Evolutionary conservation across 352 stramenopile species (phyloP).

Genomic region (Phytophthora nicotianae): DNA sequence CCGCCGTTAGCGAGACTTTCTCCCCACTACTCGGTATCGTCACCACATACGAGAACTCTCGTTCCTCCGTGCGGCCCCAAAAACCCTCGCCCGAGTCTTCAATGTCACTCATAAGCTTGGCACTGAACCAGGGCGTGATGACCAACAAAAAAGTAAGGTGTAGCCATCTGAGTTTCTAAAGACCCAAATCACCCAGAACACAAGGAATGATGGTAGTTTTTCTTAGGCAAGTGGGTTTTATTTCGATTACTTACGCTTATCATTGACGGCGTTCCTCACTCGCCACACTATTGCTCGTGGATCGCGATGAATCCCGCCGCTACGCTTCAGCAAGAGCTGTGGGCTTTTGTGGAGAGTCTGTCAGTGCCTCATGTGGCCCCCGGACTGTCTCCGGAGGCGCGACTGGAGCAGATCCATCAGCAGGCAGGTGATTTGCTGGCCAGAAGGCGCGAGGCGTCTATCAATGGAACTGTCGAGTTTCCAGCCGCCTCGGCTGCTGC

Average conservation of each 20-base stretch:
- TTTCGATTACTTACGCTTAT: background rate
- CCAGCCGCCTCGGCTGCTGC: background rate
- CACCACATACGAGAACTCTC: slow-evolving; percentile 46
- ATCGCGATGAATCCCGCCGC: slow-evolving; percentile 24
- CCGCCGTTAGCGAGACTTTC: slow-evolving; percentile 32
- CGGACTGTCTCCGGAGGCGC: slow-evolving; percentile 10
- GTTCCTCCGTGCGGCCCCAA: slow-evolving; percentile 41
- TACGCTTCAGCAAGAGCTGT: slow-evolving; percentile 43
- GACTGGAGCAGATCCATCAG: slow-evolving; percentile 40
- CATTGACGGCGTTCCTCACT: slow-evolving; percentile 7
- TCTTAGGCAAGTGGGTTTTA: background rate
- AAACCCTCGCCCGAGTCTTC: slow-evolving; percentile 24
- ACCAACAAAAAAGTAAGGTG: slow-evolving; percentile 15
- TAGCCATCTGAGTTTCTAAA: slow-evolving; percentile 13
- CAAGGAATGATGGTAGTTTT: slow-evolving; percentile 19
- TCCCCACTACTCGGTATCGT: background rate
- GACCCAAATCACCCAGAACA: background rate
- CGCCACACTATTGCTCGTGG: background rate
- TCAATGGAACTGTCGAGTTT: slow-evolving; percentile 18
- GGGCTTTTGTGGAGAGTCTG: slow-evolving; percentile 55
- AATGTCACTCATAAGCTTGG: slow-evolving; percentile 23
- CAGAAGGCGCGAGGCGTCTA: slow-evolving; percentile 14
- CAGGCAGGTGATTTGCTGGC: slow-evolving; percentile 44
- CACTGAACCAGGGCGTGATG: no score
- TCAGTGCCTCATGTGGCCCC: slow-evolving; percentile 8